Base-by-base conservation (phyloP, 352 stramenopile species). In the Blastocystis sp. region DNA sequence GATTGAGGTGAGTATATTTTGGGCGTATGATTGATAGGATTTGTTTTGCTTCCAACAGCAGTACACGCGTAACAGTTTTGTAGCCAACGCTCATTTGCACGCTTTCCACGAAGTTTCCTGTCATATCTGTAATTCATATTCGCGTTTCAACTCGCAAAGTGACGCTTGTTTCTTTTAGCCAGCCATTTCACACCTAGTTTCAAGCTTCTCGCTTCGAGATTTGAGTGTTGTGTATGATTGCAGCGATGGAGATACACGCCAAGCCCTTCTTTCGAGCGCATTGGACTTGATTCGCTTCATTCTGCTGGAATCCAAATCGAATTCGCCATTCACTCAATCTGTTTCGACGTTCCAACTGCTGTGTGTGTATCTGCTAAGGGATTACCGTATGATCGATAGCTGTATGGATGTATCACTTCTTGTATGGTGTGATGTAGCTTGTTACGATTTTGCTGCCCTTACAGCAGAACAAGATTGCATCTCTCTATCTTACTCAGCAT, bases 41-140 rank as follows among this genome's bases (percentile, higher is more conserved):
- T 64, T 80, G 45, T 9, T 80, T 11, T 41, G 26, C 4, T 80
- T 80, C 39, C n/a, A 63, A 20, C 23, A 47, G 70, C 18, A 45
- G 15, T 80, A 73, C 23, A 53, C 39, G 11, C 50, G 37, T 6
- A 80, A 62, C 26, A n/a, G 39, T 9, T 29, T 20, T 20, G 70
- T 80, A 23, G 20, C 70, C 4, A 62, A 62, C 11, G 70, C 70
- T 5, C 29, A 23, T 47, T 26, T 80, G 2, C 50, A 50, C 50
- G 20, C 70, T 9, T 80, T 80, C 64, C 45, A 47, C 9, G 20
- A 39, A 23, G 50, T 54, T 37, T 61, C 70, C 5, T 53, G 70
- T 7, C 50, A 80, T 20, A 80, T 80, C 50, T 41, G 70, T n/a
- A 63, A 80, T 41, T 61, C 26, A 23, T 80, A 80, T 80, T 41